Evolutionary conservation across 2,329 filamentous ascomycete species (phyloP).

Genomic region (Cladophialophora immunda): DNA sequence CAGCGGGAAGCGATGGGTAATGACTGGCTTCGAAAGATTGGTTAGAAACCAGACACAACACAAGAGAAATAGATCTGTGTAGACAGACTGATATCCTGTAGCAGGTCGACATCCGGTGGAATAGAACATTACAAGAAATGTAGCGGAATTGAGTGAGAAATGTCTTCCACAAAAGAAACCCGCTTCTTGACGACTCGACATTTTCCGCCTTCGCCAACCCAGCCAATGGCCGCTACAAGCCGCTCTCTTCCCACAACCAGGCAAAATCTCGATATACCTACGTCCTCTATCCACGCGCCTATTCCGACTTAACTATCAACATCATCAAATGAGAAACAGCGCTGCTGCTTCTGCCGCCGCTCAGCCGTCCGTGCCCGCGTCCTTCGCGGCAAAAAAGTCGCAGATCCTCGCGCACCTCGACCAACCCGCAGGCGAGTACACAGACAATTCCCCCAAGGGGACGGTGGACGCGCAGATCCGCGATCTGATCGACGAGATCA

Average conservation of each 20-base stretch:
- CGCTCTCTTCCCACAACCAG: slow-evolving; percentile 7
- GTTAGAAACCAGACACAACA: background rate
- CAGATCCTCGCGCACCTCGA: slow-evolving; percentile 76
- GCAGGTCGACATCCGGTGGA: background rate
- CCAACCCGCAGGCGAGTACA: slow-evolving; percentile 74
- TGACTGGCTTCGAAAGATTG: background rate
- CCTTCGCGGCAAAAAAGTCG: slow-evolving; percentile 70
- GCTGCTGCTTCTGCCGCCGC: background rate
- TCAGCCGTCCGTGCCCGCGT: slow-evolving; percentile 33
- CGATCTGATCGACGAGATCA: slow-evolving; percentile 77
- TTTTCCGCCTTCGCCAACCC: background rate
- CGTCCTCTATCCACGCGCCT: slow-evolving; percentile 30
- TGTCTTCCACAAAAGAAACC: background rate
- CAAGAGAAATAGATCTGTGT: slow-evolving; percentile 11
- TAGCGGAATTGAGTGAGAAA: background rate
- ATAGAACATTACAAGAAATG: background rate
- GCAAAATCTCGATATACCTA: background rate
- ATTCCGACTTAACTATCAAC: background rate
- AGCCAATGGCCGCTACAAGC: background rate
- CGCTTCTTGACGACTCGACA: too few species aligned
- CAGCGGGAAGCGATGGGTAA: slow-evolving; percentile 25
- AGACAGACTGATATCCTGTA: slow-evolving; percentile 22
- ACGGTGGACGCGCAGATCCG: slow-evolving; percentile 82
- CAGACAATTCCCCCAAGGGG: slow-evolving; percentile 88
- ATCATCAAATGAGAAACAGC: background rate